Evolutionary conservation across 2,329 filamentous ascomycete genomes (phyloP), one percentile per base, ranked within the genome.

Genomic region (Aquanectria penicillioides): DNA sequence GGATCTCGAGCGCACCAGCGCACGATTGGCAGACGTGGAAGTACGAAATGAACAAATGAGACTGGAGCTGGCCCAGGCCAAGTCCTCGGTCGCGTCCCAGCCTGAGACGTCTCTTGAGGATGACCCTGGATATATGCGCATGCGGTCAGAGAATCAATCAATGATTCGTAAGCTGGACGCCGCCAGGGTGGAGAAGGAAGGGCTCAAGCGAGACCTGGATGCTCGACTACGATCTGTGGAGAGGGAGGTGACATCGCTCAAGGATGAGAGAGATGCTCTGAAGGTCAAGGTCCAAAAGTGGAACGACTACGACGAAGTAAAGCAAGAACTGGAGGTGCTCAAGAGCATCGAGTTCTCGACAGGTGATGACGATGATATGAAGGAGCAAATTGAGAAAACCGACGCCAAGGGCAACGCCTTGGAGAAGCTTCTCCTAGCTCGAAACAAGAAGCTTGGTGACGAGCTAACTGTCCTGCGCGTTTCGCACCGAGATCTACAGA

Each of bases 311-410:
- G 94, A 98, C 28, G 94, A 98, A 58, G 87, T 99, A 43, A 97
- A 95, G 77, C 92, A 96, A 64, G 96, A 99, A 76, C 83, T 99
- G 3, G 94, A 98, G 70, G 94, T 98, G 61, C 86, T 99, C 60
- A 97, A 97, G 85, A 97, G 94, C 66, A 97, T 99, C 68, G 95
- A 99, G 74, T 97, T 99, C 69, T 92, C 94, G 2, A 94, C 92
- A 1, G 94, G 92, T 7, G 91, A 94, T 62, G 93, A 96, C 59
- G 91, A 94, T 41, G 88, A 90, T 2, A 79, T 82, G 8, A 71
- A 77, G 25, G 81, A 80, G 13, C 67, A 75, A 23, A 64, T 75
- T 3, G 79, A 81, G 22, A 69, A 73, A 5, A 67, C 69, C 36
- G 62, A 69, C 26, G 65, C 77, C 6, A 88, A 87, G 71, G 88